Base-by-base conservation (phyloP, 192 early-diverging fungal genomes). In the Umbelopsis sp. region DNA sequence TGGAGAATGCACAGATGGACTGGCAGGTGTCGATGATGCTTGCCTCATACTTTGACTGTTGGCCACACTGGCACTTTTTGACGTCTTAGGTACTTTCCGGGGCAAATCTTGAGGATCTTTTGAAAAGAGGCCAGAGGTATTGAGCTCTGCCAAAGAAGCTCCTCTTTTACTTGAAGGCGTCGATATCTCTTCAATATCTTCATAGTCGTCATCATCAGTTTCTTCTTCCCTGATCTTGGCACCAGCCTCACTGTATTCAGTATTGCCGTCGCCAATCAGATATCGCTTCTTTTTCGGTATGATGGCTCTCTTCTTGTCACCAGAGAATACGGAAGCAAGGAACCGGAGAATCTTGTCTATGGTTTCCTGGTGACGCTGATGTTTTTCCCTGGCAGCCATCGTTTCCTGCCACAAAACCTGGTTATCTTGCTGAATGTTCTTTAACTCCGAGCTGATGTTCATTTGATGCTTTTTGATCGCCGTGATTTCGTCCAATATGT, bases 321-420 rank as follows among this genome's bases (percentile, higher is more conserved):
- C 75, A 24, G 91, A 87, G 76, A 95, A 97, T 26, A 99, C 91
- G 0, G 93, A 90, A 0, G 96, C 96, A 73, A 99, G 76, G 77
- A 99, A 99, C 6, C 91, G 78, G 66, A 99, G 70, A 54, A 99
- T 98, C 75, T 96, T 97, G 83, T 97, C 94, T 43, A 99, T 97
- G 0, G 92, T 96, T 22, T 90, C 90, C 74, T 98, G 96, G 70
- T 98, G 96, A 56, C 90, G 81, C 52, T 90, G 89, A 80, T 96
- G 93, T 34, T 91, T 83, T 52, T 95, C 92, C 22, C 93, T 85
- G 1, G 94, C 84, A 0, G 82, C 74, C 0, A 90, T 72, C 0
- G 93, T 90, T 70, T 98, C 95, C 52, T 87, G 89, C 97, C 97
- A 99, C 21, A 99, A 75, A 34, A 87, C 78, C 75, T 93, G 90